Evolutionary conservation across 179 eudicot species (phyloP), one percentile per base, ranked within the genome.

Genomic region (Sideroxylon spinosum): DNA sequence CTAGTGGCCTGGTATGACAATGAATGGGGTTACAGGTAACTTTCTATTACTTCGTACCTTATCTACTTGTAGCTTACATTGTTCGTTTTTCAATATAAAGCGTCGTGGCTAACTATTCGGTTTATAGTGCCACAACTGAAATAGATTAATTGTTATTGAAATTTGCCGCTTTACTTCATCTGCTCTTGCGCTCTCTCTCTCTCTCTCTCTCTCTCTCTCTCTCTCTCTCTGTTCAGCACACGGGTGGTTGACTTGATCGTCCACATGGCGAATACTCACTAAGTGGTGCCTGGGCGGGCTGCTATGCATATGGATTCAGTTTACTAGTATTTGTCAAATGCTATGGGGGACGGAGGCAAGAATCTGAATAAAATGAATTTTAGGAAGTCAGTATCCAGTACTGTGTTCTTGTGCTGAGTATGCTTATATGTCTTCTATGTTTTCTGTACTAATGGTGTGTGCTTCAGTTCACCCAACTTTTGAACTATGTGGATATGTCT

Each of bases 11-110:
- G 92, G 92, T 89, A 90, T 61, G 94, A 90, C 88, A 90, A 90
- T 61, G 94, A 90, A 69, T 81, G 87, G 90, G 94, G 94, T 52
- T 90, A 89, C 94, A 90, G 92, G 94, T 90, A 89, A 82, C 16
- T 16, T 9, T 9, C 4, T 52, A n/a, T n/a, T n/a, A 12, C 48
- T 5, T 49, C 13, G 7, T 62, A 37, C 5, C 44, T 3, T 0
- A 0, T 6, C 3, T 4, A 6, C 0, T 67, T 28, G 7, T 32
- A 68, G 14, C 0, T 25, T 73, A 22, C 48, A 1, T 14, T 16
- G 13, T 2, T 13, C 50, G 49, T 10, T 4, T 17, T n/a, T 52
- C 13, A 7, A 16, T 19, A 22, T n/a, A 16, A 20, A 17, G 12
- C 10, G 7, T 52, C 14, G 16, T 52, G 56, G 56, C 10, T 52